Conservation (phyloP, 345 rosid species). For the Pistacia atlantica region DNA sequence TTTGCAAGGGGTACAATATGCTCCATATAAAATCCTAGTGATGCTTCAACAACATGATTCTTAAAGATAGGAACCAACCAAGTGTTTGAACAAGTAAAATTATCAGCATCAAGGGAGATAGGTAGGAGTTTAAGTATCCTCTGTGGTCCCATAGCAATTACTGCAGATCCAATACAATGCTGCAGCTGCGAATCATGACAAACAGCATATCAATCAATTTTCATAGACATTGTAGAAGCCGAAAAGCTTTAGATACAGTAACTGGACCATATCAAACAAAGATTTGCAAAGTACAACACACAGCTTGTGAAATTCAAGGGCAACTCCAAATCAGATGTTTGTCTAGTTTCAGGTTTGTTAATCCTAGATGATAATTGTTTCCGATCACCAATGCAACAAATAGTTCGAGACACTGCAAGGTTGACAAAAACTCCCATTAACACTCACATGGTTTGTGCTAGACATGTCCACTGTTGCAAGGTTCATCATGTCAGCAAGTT, state of each 20-base stretch:
- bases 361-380: neutral
- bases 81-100: conserved; percentile 54
- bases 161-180: conserved; percentile 84
- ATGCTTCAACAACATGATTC: conserved; percentile 62
- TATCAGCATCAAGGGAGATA: conserved; percentile 54
- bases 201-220: conserved; percentile 25
- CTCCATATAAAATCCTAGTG: conserved; percentile 74
- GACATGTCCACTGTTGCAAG: conserved; percentile 36
- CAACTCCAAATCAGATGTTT: conserved; percentile 7
- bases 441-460: conserved; percentile 55
- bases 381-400: neutral
- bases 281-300: neutral
- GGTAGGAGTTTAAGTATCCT: conserved; percentile 70
- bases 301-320: neutral
- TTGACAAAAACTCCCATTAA: conserved; percentile 4
- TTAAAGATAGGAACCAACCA: conserved; percentile 89
- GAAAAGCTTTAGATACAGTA: conserved; percentile 1
- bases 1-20: conserved; percentile 86
- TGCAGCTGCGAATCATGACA: conserved; percentile 55
- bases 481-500: conserved; percentile 69
- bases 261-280: neutral
- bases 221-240: conserved; percentile 7
- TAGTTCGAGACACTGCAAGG: neutral
- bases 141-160: conserved; percentile 80
- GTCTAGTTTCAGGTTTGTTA: neutral